Conservation (phyloP, 2,329 filamentous ascomycete species). For the Fusarium paranaense region DNA sequence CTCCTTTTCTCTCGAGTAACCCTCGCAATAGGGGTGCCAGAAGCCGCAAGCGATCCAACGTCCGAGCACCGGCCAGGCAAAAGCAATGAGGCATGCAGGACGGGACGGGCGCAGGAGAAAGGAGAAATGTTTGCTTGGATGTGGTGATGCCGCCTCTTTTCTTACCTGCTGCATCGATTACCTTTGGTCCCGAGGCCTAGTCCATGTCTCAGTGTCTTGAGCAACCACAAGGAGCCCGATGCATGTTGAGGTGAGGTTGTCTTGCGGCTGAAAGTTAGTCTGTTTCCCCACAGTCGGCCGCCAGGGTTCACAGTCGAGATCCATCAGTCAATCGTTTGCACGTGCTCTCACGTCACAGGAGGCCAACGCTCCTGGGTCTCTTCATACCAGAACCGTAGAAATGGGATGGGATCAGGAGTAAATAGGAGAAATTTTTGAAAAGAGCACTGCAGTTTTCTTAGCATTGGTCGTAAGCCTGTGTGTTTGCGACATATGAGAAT, state of each 20-base stretch:
- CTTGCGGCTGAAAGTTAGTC: not conserved
- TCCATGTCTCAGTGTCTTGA: not conserved
- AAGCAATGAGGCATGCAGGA: constrained; percentile 30
- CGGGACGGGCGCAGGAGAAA: constrained; percentile 5
- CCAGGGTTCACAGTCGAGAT: not conserved
- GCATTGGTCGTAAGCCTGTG: not conserved
- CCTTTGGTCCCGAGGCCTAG: not conserved
- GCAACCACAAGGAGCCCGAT: not conserved
- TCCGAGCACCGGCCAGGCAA: constrained; percentile 18
- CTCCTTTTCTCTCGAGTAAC: not conserved
- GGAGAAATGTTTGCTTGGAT: not conserved
- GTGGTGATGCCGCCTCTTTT: not conserved
- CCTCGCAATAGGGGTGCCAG: not conserved
- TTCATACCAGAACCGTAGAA: not conserved
- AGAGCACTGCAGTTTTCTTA: not conserved
- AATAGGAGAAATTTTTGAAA: not conserved
- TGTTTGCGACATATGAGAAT: not conserved
- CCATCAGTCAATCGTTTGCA: not conserved
- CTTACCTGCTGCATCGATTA: not conserved
- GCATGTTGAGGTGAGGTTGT: not conserved
- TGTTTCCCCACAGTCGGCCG: not conserved
- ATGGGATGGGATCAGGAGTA: not conserved
- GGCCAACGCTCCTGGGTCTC: not conserved
- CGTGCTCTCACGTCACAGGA: not conserved
- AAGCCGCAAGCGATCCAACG: not conserved